Conservation (phyloP, 2,329 filamentous ascomycete species). For the Diplocarpon mali region DNA sequence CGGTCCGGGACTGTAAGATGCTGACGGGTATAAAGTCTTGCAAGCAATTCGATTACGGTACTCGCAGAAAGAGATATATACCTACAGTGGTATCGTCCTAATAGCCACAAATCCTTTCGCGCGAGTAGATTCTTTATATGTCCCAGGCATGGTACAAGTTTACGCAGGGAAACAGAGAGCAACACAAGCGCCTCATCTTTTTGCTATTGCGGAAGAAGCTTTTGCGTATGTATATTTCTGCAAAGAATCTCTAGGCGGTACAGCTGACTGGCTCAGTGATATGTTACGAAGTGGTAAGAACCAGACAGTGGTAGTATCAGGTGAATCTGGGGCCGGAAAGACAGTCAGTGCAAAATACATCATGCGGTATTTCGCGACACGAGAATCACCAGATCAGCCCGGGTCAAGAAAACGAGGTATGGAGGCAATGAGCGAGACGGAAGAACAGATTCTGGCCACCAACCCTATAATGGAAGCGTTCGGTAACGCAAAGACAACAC, state of each 20-base stretch:
- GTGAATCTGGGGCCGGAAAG: constrained; percentile 96
- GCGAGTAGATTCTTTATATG: constrained; percentile 93
- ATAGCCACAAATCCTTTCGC: constrained; percentile 99
- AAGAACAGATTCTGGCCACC: constrained; percentile 95
- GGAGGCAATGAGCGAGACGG: constrained; percentile 88
- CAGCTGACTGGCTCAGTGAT: constrained; percentile 52
- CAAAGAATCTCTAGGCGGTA: neutral
- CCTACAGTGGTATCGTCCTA: constrained; percentile 95
- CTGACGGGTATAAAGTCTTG: constrained; percentile 50
- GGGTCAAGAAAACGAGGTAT: constrained; percentile 66
- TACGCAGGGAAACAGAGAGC: constrained; percentile 95
- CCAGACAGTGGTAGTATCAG: constrained; percentile 98
- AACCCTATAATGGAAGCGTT: constrained; percentile 99
- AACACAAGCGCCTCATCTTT: constrained; percentile 93
- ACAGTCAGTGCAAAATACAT: constrained; percentile 99
- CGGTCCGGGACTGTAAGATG: constrained; percentile 4
- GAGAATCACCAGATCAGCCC: constrained; percentile 84
- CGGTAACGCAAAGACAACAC: constrained; percentile 97
- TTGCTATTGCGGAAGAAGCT: constrained; percentile 96
- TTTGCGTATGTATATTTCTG: constrained; percentile 62
- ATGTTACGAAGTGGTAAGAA: constrained; percentile 95
- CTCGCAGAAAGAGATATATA: constrained; percentile 98
- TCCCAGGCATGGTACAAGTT: constrained; percentile 98
- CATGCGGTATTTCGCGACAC: constrained; percentile 98
- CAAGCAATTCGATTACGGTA: constrained; percentile 97